These are phyloP conservation scores for Eutypella sp. DNA, from an alignment of 2,329 filamentous ascomycete genomes.

Conservation along the genomic window DNA sequence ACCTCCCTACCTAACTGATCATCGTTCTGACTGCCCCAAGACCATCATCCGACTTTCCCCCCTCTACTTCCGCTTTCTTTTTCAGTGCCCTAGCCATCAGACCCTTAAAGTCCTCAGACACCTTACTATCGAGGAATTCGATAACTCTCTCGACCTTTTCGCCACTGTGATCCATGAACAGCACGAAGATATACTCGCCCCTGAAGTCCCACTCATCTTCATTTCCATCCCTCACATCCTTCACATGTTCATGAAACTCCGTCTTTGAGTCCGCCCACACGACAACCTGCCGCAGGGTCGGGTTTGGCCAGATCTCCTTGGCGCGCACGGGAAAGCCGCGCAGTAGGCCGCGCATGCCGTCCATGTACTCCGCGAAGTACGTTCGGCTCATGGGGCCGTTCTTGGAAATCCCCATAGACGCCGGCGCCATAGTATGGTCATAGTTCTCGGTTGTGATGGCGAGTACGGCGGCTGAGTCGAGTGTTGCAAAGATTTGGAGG, in stretches of 20 bases:
- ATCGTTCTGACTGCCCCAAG: not conserved
- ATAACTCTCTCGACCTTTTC: constrained; percentile 22
- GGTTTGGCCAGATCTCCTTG: constrained; percentile 14
- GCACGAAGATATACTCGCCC: constrained; percentile 29
- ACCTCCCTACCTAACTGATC: not conserved
- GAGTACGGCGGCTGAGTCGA: not conserved
- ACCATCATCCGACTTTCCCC: not conserved
- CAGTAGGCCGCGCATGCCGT: constrained; percentile 6
- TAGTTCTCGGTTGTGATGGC: not conserved
- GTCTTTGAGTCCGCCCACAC: constrained; percentile 22
- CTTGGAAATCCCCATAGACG: not conserved
- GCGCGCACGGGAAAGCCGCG: constrained; percentile 13
- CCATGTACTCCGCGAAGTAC: not conserved
- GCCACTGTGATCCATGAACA: constrained; percentile 23
- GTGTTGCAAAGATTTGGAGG: not conserved
- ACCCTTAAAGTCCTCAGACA: constrained; percentile 1
- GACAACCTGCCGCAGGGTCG: constrained; percentile 18
- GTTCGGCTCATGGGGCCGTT: not conserved
- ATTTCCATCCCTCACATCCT: constrained; percentile 7
- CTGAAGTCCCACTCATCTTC: constrained; percentile 21
- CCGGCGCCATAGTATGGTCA: not conserved
- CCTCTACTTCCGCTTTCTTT: constrained; percentile 2
- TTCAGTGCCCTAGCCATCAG: constrained; percentile 4
- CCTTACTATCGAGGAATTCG: constrained; percentile 29
- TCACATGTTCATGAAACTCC: constrained; percentile 21